Conservation (phyloP, 1,139 yeast genomes). For the Scheffersomyces titani region DNA sequence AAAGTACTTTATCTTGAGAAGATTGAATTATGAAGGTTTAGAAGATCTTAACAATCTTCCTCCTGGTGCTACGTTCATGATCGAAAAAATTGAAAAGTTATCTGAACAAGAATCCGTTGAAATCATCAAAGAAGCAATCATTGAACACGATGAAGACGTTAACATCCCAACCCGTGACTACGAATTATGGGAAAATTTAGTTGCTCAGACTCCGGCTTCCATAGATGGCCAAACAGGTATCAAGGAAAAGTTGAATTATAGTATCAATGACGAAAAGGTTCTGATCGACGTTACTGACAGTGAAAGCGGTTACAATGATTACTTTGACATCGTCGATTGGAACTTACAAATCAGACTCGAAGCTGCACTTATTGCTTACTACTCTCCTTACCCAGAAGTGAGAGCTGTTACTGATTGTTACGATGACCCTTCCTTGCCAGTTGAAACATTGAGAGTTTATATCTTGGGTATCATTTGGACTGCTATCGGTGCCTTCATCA, state of each 20-base stretch:
- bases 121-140: conserved; percentile 17
- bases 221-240: background rate
- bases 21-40: conserved; percentile 30
- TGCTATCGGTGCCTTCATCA: conserved; percentile 54
- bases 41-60: conserved; percentile 28
- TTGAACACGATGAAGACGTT: conserved; percentile 21
- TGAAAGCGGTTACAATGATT: background rate
- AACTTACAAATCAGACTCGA: conserved; percentile 15
- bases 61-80: conserved; percentile 25
- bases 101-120: conserved; percentile 22
- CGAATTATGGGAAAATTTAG: conserved; percentile 9
- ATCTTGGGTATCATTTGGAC: conserved; percentile 57
- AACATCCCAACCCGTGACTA: conserved; percentile 18
- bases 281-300: background rate
- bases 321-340: conserved; percentile 12
- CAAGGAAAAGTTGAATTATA: background rate
- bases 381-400: conserved; percentile 67
- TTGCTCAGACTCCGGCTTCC: background rate
- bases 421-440: conserved; percentile 50
- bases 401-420: conserved; percentile 56
- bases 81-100: conserved; percentile 29
- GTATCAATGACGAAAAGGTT: background rate
- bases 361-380: conserved; percentile 41
- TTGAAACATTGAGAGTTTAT: conserved; percentile 62
- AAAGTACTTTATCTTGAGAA: conserved; percentile 25